Percentiles rank a stretch among this genome's conserved stretches.
Evolutionary conservation across 2,329 filamentous ascomycete species (phyloP).

Genomic region (Grosmannia clavigera): DNA sequence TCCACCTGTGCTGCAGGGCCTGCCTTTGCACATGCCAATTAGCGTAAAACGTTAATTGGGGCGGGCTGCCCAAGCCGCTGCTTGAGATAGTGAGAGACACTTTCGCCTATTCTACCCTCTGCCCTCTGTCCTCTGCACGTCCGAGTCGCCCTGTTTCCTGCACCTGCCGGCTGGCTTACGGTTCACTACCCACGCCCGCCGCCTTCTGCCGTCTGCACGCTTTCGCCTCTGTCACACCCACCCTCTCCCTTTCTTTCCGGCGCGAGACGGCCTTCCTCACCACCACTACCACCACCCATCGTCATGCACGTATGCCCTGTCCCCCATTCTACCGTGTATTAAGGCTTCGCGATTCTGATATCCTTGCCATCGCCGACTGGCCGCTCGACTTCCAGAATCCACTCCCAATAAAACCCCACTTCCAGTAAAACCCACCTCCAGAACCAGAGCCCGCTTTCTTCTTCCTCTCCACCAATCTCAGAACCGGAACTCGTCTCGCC

Average conservation of each 20-base stretch:
- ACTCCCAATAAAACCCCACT: not conserved
- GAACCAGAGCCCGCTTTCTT: not conserved
- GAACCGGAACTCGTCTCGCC: not conserved
- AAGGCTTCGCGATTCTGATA: not conserved
- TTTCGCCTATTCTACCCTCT: no score
- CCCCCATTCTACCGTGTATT: no score
- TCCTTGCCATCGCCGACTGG: not conserved
- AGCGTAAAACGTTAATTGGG: constrained; percentile 8
- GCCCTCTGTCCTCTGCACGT: no score
- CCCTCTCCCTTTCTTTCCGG: no score
- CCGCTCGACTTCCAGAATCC: not conserved
- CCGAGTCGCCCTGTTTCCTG: not conserved
- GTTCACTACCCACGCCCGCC: no score
- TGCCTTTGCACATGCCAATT: constrained; percentile 1
- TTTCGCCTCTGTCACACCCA: no score
- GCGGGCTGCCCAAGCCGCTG: not conserved
- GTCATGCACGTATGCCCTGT: no score
- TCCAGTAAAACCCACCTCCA: not conserved
- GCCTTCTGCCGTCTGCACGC: no score
- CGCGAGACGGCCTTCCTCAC: no score
- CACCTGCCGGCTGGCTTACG: not conserved
- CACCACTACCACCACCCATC: no score
- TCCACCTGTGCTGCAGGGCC: constrained; percentile 1
- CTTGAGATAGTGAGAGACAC: no score
- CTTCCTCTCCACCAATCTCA: not conserved